Conservation (phyloP, 2,329 filamentous ascomycete species). For the Clonostachys byssicola region DNA sequence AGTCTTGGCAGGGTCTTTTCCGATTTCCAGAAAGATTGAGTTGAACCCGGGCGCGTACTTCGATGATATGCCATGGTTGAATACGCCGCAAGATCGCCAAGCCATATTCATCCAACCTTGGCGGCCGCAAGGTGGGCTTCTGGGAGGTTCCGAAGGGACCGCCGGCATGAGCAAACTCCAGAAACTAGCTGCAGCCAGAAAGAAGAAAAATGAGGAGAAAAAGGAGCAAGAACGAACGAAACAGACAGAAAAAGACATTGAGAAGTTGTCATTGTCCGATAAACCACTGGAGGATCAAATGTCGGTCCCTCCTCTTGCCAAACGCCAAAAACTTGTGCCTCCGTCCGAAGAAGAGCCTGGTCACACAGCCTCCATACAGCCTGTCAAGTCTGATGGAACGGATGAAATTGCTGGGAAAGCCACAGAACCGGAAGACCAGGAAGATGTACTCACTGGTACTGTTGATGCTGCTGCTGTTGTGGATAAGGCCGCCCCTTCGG, state of each 20-base stretch:
- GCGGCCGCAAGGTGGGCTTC: slow-evolving; percentile 59
- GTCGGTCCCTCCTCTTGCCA: slow-evolving; percentile 9
- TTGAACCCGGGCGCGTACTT: slow-evolving; percentile 44
- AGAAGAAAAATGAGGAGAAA: slow-evolving; percentile 73
- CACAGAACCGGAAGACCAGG: background rate
- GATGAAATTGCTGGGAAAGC: background rate
- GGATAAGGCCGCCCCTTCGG: slow-evolving; percentile 34
- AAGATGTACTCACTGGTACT: background rate
- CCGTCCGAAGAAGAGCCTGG: background rate
- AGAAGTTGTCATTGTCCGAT: slow-evolving; percentile 22
- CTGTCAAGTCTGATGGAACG: too few species aligned
- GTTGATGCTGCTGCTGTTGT: slow-evolving; percentile 9
- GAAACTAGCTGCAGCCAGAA: slow-evolving; percentile 79
- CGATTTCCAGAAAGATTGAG: background rate
- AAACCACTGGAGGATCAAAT: slow-evolving; percentile 18
- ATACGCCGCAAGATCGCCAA: slow-evolving; percentile 61
- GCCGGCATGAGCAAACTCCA: slow-evolving; percentile 86
- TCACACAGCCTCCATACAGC: too few species aligned
- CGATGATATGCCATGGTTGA: slow-evolving; percentile 79
- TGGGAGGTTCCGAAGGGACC: slow-evolving; percentile 68
- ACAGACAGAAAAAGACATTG: slow-evolving; percentile 18
- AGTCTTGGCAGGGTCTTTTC: background rate
- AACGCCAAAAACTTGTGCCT: slow-evolving; percentile 13
- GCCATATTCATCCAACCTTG: slow-evolving; percentile 58
- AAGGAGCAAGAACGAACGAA: slow-evolving; percentile 19